Conservation (phyloP, 192 early-diverging fungal species). For the Coemansia furcata region DNA sequence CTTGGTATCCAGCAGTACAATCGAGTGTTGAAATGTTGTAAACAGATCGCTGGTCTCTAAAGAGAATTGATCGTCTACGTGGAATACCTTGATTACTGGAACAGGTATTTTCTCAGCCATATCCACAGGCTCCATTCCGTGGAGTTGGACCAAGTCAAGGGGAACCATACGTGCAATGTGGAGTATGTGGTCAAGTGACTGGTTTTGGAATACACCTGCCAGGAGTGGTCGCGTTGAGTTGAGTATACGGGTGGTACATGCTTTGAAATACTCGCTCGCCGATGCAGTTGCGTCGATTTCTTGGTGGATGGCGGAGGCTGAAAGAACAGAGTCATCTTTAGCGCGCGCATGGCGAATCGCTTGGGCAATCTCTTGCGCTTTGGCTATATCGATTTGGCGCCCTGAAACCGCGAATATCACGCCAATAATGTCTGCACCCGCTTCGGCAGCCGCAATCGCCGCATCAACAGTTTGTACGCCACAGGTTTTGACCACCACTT, state of each 20-base stretch:
- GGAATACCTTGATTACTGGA: constrained; percentile 87
- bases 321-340: neutral
- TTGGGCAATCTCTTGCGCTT: constrained; percentile 70
- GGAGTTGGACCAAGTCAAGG: constrained; percentile 93
- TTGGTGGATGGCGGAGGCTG: neutral
- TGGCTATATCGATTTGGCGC: constrained; percentile 67
- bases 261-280: constrained; percentile 7
- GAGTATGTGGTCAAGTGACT: constrained; percentile 73
- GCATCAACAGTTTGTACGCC: constrained; percentile 82
- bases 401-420: constrained; percentile 90
- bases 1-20: constrained; percentile 64
- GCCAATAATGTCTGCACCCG: constrained; percentile 89
- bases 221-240: constrained; percentile 63
- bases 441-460: constrained; percentile 68
- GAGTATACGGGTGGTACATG: neutral
- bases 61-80: constrained; percentile 64
- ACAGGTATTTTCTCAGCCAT: constrained; percentile 70
- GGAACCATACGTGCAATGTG: constrained; percentile 59
- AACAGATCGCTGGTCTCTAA: constrained; percentile 13
- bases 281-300: constrained; percentile 8
- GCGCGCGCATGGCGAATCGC: constrained; percentile 51
- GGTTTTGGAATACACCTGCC: constrained; percentile 93
- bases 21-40: constrained; percentile 20
- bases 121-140: constrained; percentile 72
- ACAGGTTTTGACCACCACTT: constrained; percentile 85